Conservation (phyloP, 148 eudicot genomes). For the Amaranthus hypochondriacus region DNA sequence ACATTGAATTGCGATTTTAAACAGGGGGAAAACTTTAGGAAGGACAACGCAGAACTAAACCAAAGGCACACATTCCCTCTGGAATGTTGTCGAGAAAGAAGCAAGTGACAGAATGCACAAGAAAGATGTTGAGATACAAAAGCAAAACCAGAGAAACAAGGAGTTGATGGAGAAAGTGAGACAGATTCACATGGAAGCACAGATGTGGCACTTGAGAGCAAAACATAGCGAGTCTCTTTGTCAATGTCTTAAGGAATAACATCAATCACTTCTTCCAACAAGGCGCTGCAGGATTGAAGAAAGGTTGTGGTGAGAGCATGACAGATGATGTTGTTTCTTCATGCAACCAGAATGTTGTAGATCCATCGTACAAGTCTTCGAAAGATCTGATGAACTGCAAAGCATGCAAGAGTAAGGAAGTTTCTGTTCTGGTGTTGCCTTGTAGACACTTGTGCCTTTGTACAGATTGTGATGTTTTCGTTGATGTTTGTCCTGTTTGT, state of each 20-base stretch:
- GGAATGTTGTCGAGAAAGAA: slow-evolving; percentile 31
- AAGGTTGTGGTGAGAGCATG: slow-evolving; percentile 37
- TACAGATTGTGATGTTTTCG: slow-evolving; percentile 31
- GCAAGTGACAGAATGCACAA: slow-evolving; percentile 25
- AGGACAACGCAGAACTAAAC: slow-evolving; percentile 32
- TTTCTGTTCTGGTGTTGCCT: slow-evolving; percentile 33
- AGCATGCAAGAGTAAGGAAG: slow-evolving; percentile 33
- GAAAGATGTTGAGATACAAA: slow-evolving; percentile 35
- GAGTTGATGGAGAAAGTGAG: slow-evolving; percentile 31
- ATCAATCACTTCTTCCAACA: slow-evolving; percentile 26
- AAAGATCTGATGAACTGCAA: slow-evolving; percentile 23
- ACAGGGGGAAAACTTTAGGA: slow-evolving; percentile 34
- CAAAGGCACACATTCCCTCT: slow-evolving; percentile 29
- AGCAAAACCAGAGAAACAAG: slow-evolving; percentile 32
- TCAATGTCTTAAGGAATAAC: slow-evolving; percentile 28
- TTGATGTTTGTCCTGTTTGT: slow-evolving; percentile 38
- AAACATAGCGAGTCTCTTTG: slow-evolving; percentile 32
- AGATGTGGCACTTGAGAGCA: slow-evolving; percentile 35
- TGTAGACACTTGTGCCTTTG: slow-evolving; percentile 45
- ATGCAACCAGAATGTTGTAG: slow-evolving; percentile 6
- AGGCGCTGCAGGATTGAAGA: slow-evolving; percentile 22
- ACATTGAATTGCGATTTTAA: background rate
- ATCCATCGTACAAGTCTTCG: background rate
- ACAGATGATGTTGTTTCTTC: slow-evolving; percentile 32
- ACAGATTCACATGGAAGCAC: slow-evolving; percentile 27